phyloP scores from a whole-genome alignment of 257 asterid species.

The Solanum pennellii region DNA sequence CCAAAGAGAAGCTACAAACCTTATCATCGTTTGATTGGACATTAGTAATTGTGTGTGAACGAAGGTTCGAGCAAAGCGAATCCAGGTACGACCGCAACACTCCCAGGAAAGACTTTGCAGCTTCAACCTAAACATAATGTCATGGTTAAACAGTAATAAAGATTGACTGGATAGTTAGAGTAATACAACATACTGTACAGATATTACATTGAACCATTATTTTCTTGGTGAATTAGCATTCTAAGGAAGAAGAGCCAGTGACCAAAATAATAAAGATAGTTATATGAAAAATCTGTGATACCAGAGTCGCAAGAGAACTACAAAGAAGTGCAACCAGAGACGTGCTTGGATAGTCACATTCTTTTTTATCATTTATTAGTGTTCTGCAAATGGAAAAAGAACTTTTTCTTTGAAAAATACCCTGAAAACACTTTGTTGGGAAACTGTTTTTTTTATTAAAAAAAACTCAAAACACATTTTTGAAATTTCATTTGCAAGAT shows the following conservation, averaged over 20 bases:
- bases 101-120: slow-evolving; percentile 74
- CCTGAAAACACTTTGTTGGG: neutral
- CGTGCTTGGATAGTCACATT: neutral
- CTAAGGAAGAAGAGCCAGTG: neutral
- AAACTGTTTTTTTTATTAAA: too few species aligned
- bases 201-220: neutral
- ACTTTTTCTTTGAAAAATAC: neutral
- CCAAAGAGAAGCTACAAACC: slow-evolving; percentile 31
- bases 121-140: slow-evolving; percentile 55
- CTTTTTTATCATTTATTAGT: neutral
- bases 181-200: neutral
- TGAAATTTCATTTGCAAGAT: neutral
- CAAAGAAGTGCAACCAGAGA: neutral
- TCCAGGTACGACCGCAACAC: slow-evolving; percentile 73
- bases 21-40: slow-evolving; percentile 97
- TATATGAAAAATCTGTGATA: neutral
- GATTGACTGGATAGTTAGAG: neutral
- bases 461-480: neutral
- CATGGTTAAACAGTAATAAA: slow-evolving; percentile 5
- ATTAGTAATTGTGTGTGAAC: slow-evolving; percentile 94
- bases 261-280: neutral
- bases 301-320: neutral
- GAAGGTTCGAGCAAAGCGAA: slow-evolving; percentile 69
- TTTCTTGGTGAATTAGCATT: neutral
- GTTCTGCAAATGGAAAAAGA: neutral